These are phyloP conservation scores for Xylariaceae sp. DNA, from an alignment of 2,329 filamentous ascomycete species.

Conservation along the genomic window DNA sequence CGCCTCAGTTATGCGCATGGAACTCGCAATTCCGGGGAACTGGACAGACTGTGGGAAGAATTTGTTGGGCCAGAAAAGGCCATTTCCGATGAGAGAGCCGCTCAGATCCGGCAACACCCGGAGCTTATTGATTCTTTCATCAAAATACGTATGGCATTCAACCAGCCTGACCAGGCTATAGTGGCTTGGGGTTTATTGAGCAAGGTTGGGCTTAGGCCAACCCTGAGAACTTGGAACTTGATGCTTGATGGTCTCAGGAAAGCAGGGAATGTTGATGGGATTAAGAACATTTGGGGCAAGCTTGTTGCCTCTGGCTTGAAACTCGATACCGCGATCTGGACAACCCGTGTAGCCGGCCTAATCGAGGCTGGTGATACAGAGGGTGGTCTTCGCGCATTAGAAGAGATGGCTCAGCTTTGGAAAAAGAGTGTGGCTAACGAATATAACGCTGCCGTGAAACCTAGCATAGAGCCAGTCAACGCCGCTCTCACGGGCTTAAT, in stretches of 20 bases:
- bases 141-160: slow-evolving; percentile 35
- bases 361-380: slow-evolving; percentile 60
- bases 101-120: slow-evolving; percentile 28
- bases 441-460: slow-evolving; percentile 55
- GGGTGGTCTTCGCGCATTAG: slow-evolving; percentile 66
- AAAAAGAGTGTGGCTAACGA: slow-evolving; percentile 44
- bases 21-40: slow-evolving; percentile 26
- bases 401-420: slow-evolving; percentile 71
- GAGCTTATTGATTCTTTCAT: slow-evolving; percentile 40
- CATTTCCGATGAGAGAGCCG: slow-evolving; percentile 28
- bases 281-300: slow-evolving; percentile 71
- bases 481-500: slow-evolving; percentile 70
- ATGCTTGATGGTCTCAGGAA: slow-evolving; percentile 75
- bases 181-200: slow-evolving; percentile 36
- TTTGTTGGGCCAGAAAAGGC: slow-evolving; percentile 29
- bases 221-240: slow-evolving; percentile 70
- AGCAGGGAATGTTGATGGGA: slow-evolving; percentile 61
- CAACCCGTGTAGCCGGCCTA: slow-evolving; percentile 69
- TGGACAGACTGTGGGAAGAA: slow-evolving; percentile 36
- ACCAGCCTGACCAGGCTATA: slow-evolving; percentile 38
- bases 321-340: slow-evolving; percentile 73
- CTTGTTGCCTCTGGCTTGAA: slow-evolving; percentile 62
- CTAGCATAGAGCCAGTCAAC: slow-evolving; percentile 71
- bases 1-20: slow-evolving; percentile 27
- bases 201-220: slow-evolving; percentile 59